phyloP scores from a whole-genome alignment of 2,329 filamentous ascomycete genomes.

The Paramyrothecium roridum region DNA sequence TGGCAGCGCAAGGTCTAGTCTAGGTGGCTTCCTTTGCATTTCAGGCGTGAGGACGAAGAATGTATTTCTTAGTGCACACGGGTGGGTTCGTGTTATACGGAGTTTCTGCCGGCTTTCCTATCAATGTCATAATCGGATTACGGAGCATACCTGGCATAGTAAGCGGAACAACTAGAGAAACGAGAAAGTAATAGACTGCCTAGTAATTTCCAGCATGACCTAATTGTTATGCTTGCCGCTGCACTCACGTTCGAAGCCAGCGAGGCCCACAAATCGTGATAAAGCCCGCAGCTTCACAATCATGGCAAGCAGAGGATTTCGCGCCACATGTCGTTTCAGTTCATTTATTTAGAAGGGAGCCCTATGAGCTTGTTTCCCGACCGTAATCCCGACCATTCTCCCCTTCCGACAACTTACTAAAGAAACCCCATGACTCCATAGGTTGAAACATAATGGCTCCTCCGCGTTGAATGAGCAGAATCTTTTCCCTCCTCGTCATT shows the following conservation, averaged over 20 bases:
- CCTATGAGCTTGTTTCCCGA: not conserved
- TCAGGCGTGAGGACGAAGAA: not conserved
- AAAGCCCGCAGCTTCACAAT: too few species aligned
- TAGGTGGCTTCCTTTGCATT: not conserved
- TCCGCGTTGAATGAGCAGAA: not conserved
- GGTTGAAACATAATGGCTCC: not conserved
- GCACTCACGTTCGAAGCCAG: too few species aligned
- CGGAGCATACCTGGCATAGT: not conserved
- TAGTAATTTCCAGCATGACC: too few species aligned
- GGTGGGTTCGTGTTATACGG: not conserved
- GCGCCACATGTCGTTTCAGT: too few species aligned
- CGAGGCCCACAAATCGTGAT: too few species aligned
- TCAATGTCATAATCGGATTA: not conserved
- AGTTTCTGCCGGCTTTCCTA: not conserved
- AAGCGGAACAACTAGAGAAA: not conserved
- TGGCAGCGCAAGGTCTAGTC: conserved; percentile 17
- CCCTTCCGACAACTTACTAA: not conserved
- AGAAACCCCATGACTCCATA: not conserved
- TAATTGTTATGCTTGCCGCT: too few species aligned
- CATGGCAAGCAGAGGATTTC: too few species aligned
- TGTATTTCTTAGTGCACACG: too few species aligned
- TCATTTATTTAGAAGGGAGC: too few species aligned
- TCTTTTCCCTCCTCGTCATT: not conserved
- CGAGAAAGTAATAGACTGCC: too few species aligned
- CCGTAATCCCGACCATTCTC: not conserved